A percentile compares a stretch with the other conserved stretches of the same genome.
These are phyloP conservation scores for Monosporascus sp. DNA, from an alignment of 2,329 filamentous ascomycete species.

Conservation along the genomic window DNA sequence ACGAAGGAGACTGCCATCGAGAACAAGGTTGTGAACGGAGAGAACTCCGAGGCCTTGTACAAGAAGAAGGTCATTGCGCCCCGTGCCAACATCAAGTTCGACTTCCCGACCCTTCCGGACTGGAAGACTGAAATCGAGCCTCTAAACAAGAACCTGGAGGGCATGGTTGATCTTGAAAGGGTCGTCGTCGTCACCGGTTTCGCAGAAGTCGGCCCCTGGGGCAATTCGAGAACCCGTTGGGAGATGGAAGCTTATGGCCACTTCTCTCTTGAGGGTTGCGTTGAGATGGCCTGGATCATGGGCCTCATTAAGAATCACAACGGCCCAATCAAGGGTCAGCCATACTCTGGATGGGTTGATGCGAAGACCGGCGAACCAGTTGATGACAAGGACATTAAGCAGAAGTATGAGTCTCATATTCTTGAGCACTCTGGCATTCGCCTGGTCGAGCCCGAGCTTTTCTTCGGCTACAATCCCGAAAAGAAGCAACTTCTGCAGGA, in stretches of 20 bases:
- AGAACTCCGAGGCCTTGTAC: conserved; percentile 86
- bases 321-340: conserved; percentile 89
- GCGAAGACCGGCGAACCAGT: conserved; percentile 90
- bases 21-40: conserved; percentile 95
- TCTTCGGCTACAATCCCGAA: conserved; percentile 94
- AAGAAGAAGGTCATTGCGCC: conserved; percentile 91
- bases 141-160: conserved; percentile 82
- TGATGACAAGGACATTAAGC: conserved; percentile 96
- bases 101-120: conserved; percentile 84
- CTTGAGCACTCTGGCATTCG: conserved; percentile 96
- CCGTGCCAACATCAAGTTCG: conserved; percentile 95
- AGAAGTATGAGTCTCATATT: conserved; percentile 95
- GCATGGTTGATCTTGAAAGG: conserved; percentile 98
- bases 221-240: conserved; percentile 96
- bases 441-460: conserved; percentile 94
- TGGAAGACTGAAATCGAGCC: conserved; percentile 90
- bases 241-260: conserved; percentile 98
- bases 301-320: conserved; percentile 99
- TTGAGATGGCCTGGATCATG: conserved; percentile 99
- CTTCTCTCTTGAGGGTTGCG: conserved; percentile 95
- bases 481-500: conserved; percentile 98
- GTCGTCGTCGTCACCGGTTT: conserved; percentile 97
- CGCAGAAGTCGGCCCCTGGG: conserved; percentile 93
- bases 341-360: conserved; percentile 96
- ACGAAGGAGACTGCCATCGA: conserved; percentile 94